A percentile compares a stretch with the other conserved stretches of the same genome.
phyloP scores from a whole-genome alignment of 2,329 filamentous ascomycete genomes.

The Cordyceps fumosorosea region DNA sequence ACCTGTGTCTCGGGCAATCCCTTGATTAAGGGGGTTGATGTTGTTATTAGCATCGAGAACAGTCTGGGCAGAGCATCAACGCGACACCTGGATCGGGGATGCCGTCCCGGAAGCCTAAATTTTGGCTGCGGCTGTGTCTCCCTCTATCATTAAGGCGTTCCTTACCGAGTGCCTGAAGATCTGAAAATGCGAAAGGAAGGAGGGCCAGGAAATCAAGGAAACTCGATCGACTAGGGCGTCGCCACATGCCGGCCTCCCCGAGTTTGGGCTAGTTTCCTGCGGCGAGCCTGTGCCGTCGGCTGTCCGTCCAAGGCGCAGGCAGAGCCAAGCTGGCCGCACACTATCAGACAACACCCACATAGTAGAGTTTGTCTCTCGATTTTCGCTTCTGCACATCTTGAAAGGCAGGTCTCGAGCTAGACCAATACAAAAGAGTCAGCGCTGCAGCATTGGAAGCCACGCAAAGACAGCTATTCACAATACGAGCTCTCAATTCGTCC shows the following conservation, averaged over 20 bases:
- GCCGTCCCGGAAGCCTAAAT: background rate
- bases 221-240: conserved; percentile 6
- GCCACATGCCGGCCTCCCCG: background rate
- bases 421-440: background rate
- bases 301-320: background rate
- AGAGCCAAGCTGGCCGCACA: background rate
- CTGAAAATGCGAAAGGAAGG: conserved; percentile 1
- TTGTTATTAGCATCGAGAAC: background rate
- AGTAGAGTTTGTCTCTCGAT: background rate
- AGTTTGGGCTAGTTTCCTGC: conserved; percentile 3
- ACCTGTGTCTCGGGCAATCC: too few relatives aligned
- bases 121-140: background rate
- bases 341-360: background rate
- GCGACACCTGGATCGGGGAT: background rate
- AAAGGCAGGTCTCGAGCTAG: background rate
- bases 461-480: background rate
- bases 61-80: background rate
- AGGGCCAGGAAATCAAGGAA: conserved; percentile 5
- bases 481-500: background rate
- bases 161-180: background rate
- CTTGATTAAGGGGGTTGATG: too few relatives aligned
- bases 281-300: background rate
- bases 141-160: background rate
- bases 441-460: background rate
- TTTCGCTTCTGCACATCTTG: background rate